A percentile compares a stretch with the other conserved stretches of the same genome.
These are phyloP conservation scores for Suhomyces kilbournensis DNA, from an alignment of 805 yeast species.

Conservation along the genomic window DNA sequence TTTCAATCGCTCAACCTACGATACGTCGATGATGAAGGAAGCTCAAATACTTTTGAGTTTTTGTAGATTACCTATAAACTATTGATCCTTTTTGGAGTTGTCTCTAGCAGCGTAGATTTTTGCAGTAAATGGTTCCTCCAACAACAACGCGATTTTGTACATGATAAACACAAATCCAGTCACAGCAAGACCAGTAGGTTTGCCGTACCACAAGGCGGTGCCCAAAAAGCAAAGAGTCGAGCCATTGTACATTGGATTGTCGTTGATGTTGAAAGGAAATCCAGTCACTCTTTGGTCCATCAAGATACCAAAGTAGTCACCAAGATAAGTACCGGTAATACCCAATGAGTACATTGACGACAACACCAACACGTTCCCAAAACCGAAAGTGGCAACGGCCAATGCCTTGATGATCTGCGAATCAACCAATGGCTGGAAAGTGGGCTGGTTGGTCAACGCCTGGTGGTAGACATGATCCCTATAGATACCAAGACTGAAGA, in stretches of 20 bases:
- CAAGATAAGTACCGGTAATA: constrained; percentile 92
- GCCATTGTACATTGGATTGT: constrained; percentile 97
- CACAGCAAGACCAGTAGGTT: constrained; percentile 82
- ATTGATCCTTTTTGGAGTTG: background rate
- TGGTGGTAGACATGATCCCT: constrained; percentile 73
- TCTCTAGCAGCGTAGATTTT: constrained; percentile 79
- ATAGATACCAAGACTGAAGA: constrained; percentile 78
- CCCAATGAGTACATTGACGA: constrained; percentile 91
- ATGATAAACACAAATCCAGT: constrained; percentile 71
- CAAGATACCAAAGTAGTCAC: constrained; percentile 95
- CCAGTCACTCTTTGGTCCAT: constrained; percentile 87
- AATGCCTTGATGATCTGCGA: constrained; percentile 38
- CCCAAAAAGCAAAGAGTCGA: constrained; percentile 88
- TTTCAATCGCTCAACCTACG: constrained; percentile 72
- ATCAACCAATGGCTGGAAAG: constrained; percentile 51
- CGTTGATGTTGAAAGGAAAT: constrained; percentile 87
- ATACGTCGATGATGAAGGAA: constrained; percentile 50
- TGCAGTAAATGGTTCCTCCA: constrained; percentile 97
- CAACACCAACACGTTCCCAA: constrained; percentile 79
- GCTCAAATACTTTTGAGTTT: constrained; percentile 24
- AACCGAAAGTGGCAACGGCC: constrained; percentile 54
- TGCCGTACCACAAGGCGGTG: constrained; percentile 81
- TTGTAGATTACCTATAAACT: background rate
- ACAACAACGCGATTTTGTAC: constrained; percentile 79
- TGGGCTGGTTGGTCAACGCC: constrained; percentile 72